A percentile compares a stretch with the other conserved stretches of the same genome.
phyloP scores from a whole-genome alignment of 2,329 filamentous ascomycete genomes.

The Xylaria sp. region DNA sequence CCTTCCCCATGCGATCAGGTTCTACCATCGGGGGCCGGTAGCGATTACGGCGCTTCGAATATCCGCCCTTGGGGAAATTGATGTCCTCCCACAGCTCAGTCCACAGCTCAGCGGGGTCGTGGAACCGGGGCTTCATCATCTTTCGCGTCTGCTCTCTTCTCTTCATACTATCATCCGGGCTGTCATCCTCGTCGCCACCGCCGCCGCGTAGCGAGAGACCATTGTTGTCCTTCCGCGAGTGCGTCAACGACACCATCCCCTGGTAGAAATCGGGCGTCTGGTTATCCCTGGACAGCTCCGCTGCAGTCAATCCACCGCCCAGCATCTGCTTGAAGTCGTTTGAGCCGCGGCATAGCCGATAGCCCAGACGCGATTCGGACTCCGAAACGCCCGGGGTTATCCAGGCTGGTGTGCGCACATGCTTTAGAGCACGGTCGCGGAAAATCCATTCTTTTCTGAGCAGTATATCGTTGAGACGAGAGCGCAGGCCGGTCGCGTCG shows the following conservation, averaged over 20 bases:
- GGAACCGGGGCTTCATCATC: conserved; percentile 1
- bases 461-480: not conserved
- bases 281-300: not conserved
- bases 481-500: not conserved
- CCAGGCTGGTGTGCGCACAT: conserved; percentile 5
- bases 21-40: conserved; percentile 31
- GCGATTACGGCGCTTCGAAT: not conserved
- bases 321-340: conserved; percentile 34
- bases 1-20: conserved; percentile 4
- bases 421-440: not conserved
- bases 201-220: conserved; percentile 29
- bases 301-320: conserved; percentile 29
- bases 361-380: not conserved
- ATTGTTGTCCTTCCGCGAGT: not conserved
- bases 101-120: conserved; percentile 27
- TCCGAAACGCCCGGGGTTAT: conserved; percentile 17
- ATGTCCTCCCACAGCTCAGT: conserved; percentile 25
- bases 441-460: conserved; percentile 21
- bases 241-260: conserved; percentile 22
- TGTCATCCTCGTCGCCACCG: not conserved
- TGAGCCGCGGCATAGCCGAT: not conserved
- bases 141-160: not conserved
- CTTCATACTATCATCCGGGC: too few relatives aligned
- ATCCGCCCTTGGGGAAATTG: conserved; percentile 1
- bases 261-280: not conserved